Evolutionary conservation across 345 rosid genomes (phyloP).

Genomic region (Eucalyptus urophylla): DNA sequence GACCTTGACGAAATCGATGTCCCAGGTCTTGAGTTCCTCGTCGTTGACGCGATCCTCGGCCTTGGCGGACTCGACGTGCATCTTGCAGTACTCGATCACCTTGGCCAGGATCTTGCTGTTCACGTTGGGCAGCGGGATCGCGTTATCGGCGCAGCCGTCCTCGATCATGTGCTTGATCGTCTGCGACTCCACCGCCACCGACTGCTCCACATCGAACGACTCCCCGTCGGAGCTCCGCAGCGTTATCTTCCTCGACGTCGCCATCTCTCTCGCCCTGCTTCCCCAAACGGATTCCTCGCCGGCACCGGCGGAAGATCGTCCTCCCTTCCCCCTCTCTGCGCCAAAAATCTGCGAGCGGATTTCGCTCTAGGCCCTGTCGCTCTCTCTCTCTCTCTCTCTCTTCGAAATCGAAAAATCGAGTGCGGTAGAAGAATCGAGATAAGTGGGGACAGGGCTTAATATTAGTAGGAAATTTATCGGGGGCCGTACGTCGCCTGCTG

Average conservation of each 20-base stretch:
- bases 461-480: no score
- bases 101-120: slow-evolving; percentile 61
- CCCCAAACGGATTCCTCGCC: background rate
- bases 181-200: slow-evolving; percentile 57
- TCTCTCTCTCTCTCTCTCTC: no score
- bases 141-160: slow-evolving; percentile 57
- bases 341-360: background rate
- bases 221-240: slow-evolving; percentile 61
- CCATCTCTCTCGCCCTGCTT: background rate
- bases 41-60: slow-evolving; percentile 1
- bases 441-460: no score
- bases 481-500: no score
- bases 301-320: background rate
- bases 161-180: slow-evolving; percentile 72
- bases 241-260: slow-evolving; percentile 22
- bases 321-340: background rate
- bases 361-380: background rate
- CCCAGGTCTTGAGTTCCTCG: slow-evolving; percentile 36
- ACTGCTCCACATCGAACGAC: slow-evolving; percentile 49
- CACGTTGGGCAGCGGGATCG: slow-evolving; percentile 65
- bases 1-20: slow-evolving; percentile 41
- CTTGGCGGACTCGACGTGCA: slow-evolving; percentile 36
- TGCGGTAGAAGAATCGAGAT: no score
- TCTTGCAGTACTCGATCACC: slow-evolving; percentile 76
- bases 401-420: background rate